Evolutionary conservation across 2,329 filamentous ascomycete genomes (phyloP).

Genomic region (Fusarium sp.): DNA sequence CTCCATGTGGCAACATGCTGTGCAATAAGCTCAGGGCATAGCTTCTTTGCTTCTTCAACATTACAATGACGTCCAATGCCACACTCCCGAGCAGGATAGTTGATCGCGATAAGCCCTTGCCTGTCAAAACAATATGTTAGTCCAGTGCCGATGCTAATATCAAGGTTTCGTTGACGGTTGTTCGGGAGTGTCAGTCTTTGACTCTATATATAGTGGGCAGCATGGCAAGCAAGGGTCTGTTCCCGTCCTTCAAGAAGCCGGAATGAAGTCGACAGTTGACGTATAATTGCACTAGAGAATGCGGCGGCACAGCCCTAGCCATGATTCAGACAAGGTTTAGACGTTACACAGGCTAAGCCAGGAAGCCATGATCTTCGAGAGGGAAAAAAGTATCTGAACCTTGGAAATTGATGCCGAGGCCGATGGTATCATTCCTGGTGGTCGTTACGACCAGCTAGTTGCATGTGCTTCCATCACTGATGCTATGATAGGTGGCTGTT

Average conservation of each 20-base stretch:
- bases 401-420: background rate
- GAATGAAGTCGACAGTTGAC: slow-evolving; percentile 6
- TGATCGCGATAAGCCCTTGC: slow-evolving; percentile 94
- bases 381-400: background rate
- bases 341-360: background rate
- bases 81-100: slow-evolving; percentile 87
- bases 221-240: background rate
- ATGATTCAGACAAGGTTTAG: background rate
- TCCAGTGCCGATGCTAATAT: background rate
- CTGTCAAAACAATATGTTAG: slow-evolving; percentile 54
- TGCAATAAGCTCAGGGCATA: slow-evolving; percentile 84
- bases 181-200: background rate
- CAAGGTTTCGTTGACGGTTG: background rate
- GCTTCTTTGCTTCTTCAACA: slow-evolving; percentile 82
- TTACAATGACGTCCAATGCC: slow-evolving; percentile 85
- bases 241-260: background rate
- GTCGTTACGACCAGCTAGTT: background rate
- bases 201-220: background rate
- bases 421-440: background rate
- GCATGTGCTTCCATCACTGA: background rate
- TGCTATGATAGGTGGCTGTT: background rate
- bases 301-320: background rate
- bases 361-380: background rate
- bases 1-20: slow-evolving; percentile 97
- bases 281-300: background rate